Conservation (phyloP, 441 rosid species). For the Populus hybrid region DNA sequence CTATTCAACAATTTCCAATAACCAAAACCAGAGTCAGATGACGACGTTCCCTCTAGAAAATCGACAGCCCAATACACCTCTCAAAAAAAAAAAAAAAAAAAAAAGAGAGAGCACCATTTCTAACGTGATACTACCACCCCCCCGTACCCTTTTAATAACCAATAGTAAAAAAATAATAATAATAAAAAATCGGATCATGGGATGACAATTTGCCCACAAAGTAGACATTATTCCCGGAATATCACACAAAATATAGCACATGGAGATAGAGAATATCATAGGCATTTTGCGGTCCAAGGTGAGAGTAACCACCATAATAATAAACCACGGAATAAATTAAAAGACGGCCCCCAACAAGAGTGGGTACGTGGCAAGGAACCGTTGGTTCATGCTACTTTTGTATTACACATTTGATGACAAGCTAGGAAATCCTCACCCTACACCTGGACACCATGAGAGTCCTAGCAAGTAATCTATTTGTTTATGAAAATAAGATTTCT, state of each 20-base stretch:
- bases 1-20: conserved; percentile 18
- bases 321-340: not conserved
- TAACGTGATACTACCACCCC: too few species aligned
- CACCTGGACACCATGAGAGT: not conserved
- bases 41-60: not conserved
- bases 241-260: too few species aligned
- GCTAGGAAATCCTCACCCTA: not conserved
- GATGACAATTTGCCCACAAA: too few species aligned
- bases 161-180: too few species aligned
- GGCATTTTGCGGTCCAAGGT: too few species aligned
- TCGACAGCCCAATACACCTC: too few species aligned
- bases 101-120: not conserved
- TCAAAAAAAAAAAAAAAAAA: too few species aligned
- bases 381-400: not conserved
- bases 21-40: not conserved
- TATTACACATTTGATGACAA: not conserved
- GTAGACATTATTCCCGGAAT: too few species aligned
- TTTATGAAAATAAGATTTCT: not conserved
- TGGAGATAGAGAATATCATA: not conserved
- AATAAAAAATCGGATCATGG: too few species aligned
- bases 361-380: not conserved
- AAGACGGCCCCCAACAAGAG: not conserved
- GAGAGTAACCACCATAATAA: not conserved
- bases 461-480: too few species aligned
- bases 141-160: too few species aligned